Evolutionary conservation across 2,329 filamentous ascomycete species (phyloP).

Genomic region (Alternaria atra): DNA sequence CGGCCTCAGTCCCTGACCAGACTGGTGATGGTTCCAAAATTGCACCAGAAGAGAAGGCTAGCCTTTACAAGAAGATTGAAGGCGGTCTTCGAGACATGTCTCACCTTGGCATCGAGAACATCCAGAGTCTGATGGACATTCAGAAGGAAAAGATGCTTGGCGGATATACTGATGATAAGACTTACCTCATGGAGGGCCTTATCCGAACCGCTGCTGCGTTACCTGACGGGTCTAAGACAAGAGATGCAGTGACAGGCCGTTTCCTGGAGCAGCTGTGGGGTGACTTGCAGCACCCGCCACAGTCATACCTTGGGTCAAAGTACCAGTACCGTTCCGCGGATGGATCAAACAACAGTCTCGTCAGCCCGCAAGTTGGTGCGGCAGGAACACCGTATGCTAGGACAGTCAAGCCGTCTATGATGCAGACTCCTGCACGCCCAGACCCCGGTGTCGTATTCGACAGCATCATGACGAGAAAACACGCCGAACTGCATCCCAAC

Average conservation of each 20-base stretch:
- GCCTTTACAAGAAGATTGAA: constrained; percentile 47
- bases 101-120: constrained; percentile 44
- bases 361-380: constrained; percentile 69
- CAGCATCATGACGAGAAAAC: constrained; percentile 69
- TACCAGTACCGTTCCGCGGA: constrained; percentile 60
- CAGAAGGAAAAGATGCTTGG: constrained; percentile 55
- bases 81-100: constrained; percentile 44
- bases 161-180: constrained; percentile 67
- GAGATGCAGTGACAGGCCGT: constrained; percentile 53
- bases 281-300: constrained; percentile 59
- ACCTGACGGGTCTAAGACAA: constrained; percentile 51
- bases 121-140: constrained; percentile 51
- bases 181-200: constrained; percentile 68
- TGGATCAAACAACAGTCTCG: constrained; percentile 65
- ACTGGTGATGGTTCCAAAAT: constrained; percentile 58
- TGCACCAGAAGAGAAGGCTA: constrained; percentile 40
- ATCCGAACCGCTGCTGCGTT: constrained; percentile 59
- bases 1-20: constrained; percentile 44
- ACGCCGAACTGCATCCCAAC: constrained; percentile 72
- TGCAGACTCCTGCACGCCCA: constrained; percentile 68
- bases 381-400: constrained; percentile 75
- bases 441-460: constrained; percentile 75
- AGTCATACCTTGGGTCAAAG: constrained; percentile 55
- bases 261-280: constrained; percentile 60
- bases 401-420: constrained; percentile 66